These are phyloP conservation scores for Salvia rosmarinus DNA, from an alignment of 257 asterid species.

Conservation along the genomic window DNA sequence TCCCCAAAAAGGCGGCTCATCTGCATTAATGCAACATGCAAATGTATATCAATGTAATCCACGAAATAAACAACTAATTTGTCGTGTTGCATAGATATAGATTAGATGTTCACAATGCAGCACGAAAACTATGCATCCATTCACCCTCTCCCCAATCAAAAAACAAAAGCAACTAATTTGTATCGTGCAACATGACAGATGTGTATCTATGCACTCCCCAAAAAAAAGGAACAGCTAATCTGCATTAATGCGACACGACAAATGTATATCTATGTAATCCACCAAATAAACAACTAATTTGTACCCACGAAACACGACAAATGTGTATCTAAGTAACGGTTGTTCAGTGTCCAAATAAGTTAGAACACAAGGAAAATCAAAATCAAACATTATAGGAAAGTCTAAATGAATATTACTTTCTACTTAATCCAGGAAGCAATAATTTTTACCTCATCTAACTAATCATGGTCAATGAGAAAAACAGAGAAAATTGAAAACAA, in stretches of 20 bases:
- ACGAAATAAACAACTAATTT: too few species aligned
- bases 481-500: conserved; percentile 11
- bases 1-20: too few species aligned
- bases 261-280: not conserved
- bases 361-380: conserved; percentile 1
- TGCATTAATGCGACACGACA: not conserved
- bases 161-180: too few species aligned
- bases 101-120: too few species aligned
- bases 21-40: too few species aligned
- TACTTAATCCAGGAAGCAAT: conserved; percentile 11
- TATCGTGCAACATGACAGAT: too few species aligned
- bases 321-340: too few species aligned
- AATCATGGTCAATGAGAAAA: conserved; percentile 34
- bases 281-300: not conserved
- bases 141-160: too few species aligned
- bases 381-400: conserved; percentile 13
- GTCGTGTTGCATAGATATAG: too few species aligned
- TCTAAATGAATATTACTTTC: not conserved
- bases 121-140: too few species aligned
- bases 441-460: not conserved
- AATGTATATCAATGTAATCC: too few species aligned
- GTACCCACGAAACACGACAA: not conserved
- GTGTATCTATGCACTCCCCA: too few species aligned
- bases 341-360: not conserved
- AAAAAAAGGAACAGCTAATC: not conserved